phyloP scores from a whole-genome alignment of 2,329 filamentous ascomycete genomes.

The Stromatinia cepivora region DNA sequence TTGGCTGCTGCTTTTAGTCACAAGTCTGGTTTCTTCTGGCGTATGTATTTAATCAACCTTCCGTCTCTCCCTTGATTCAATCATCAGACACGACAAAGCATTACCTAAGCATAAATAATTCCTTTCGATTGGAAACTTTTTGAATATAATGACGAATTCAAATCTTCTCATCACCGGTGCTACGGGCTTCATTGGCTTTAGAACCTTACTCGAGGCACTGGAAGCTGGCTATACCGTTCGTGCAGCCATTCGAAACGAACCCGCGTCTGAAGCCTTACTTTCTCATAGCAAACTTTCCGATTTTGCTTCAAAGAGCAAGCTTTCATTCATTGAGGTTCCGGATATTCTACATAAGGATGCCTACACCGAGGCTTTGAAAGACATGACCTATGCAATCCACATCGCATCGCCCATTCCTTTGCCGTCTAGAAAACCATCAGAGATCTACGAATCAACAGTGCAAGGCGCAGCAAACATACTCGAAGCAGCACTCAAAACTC shows the following conservation, averaged over 20 bases:
- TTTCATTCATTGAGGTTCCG: conserved; percentile 4
- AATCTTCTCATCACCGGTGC: conserved; percentile 12
- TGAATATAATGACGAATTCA: neutral
- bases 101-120: too few relatives aligned
- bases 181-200: conserved; percentile 9
- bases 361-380: neutral
- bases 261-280: neutral
- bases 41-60: too few relatives aligned
- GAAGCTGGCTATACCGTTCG: conserved; percentile 1
- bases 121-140: too few relatives aligned
- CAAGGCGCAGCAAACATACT: neutral
- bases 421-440: neutral
- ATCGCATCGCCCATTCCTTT: conserved; percentile 9
- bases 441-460: neutral
- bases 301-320: neutral
- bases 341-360: neutral
- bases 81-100: too few relatives aligned
- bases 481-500: neutral
- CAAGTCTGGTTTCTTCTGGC: too few relatives aligned
- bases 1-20: too few relatives aligned
- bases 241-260: neutral
- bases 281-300: neutral
- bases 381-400: conserved; percentile 1
- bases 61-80: too few relatives aligned
- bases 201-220: neutral